Base-by-base conservation (phyloP, 345 rosid species). In the Euclidium syriacum region DNA sequence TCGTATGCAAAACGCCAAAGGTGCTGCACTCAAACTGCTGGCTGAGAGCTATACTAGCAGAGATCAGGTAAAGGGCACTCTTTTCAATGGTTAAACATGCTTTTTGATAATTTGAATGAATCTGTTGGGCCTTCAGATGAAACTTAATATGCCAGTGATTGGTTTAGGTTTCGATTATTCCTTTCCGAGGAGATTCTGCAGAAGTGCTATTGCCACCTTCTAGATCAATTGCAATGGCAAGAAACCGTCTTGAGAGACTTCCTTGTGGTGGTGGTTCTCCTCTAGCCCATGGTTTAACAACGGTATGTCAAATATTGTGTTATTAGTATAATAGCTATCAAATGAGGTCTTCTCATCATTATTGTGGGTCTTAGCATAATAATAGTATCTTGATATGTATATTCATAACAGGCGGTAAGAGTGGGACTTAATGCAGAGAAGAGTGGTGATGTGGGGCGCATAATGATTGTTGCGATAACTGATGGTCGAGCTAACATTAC, bases 191-290 rank as follows among this genome's bases (percentile, higher is more conserved):
- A 71, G 94, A 92, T 69, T 71, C 96, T 57, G 97, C 95, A 3
- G 96, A 92, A 81, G 97, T 92, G 63, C 91, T 92, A 29, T 73
- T 92, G 43, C 98, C 96, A 52, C 96, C 97, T 68, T 92, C 98
- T 20, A 82, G 98, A 80, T 89, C 98, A 62, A 92, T 92, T 64
- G 76, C 96, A 40, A 92, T 92, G 98, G 98, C 98, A 76, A 85
- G 97, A 73, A 92, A 81, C 51, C 95, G 98, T 69, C 95, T 89
- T 3, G 95, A 92, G 81, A 82, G 96, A 73, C 98, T 89, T 74
- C 98, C 97, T 33, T 92, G 98, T 71, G 98, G 97, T 51, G 98
- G 98, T 61, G 98, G 97, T 68, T 89, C 98, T 60, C 98, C 98
- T 47, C 75, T 92, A 32, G 98, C 98, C 68, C 98, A 92, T 70